Evolutionary conservation across 1,284 basidiomycete species (phyloP).

Genomic region (Cutaneotrichosporon sp.): DNA sequence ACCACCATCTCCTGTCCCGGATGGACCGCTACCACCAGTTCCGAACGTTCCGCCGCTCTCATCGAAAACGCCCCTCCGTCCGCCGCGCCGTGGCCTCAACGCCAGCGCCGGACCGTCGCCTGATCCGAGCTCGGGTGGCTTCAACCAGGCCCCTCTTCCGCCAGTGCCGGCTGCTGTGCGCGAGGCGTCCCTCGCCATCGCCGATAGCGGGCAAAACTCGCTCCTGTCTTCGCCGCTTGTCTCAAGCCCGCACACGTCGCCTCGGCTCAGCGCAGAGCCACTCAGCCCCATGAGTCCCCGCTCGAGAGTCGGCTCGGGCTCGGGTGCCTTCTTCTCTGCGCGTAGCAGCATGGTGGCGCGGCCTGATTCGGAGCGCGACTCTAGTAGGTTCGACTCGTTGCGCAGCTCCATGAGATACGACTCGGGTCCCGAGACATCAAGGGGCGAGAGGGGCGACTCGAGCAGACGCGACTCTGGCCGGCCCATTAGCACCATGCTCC

Average conservation of each 20-base stretch:
- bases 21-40: conserved; percentile 13
- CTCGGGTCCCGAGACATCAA: neutral
- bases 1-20: conserved; percentile 14
- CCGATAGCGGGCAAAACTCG: neutral
- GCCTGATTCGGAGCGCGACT: neutral
- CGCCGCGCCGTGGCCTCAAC: neutral
- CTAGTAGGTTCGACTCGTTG: neutral
- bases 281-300: neutral
- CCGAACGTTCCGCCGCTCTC: neutral
- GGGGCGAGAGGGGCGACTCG: neutral
- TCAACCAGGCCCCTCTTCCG: neutral
- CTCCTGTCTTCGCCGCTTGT: conserved; percentile 3
- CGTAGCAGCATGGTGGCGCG: conserved; percentile 2
- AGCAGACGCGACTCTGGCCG: neutral
- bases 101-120: conserved; percentile 2
- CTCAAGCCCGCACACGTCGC: neutral
- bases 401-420: neutral
- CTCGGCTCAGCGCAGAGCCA: neutral
- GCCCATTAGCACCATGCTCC: neutral
- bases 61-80: neutral
- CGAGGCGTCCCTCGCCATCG: conserved; percentile 3
- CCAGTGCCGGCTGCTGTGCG: conserved; percentile 2
- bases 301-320: conserved; percentile 3
- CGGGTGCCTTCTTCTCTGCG: conserved; percentile 5
- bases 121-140: neutral